A percentile compares a stretch with the other conserved stretches of the same genome.
These are phyloP conservation scores for Podospora australis DNA, from an alignment of 495 filamentous ascomycete genomes.

Conservation along the genomic window DNA sequence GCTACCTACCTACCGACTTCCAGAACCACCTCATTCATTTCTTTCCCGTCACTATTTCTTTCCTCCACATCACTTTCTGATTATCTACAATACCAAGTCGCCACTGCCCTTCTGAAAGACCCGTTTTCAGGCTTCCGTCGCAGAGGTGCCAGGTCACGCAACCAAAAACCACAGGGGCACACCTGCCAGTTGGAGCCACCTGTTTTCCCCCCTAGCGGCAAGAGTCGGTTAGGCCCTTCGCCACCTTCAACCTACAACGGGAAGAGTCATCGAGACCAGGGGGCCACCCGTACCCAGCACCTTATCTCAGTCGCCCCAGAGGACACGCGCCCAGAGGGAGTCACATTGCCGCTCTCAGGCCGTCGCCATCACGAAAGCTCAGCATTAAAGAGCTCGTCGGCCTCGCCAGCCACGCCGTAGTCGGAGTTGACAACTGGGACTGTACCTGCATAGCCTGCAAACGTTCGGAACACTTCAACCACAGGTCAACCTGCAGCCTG, in stretches of 20 bases:
- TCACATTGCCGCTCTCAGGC: constrained; percentile 25
- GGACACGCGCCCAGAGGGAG: constrained; percentile 33
- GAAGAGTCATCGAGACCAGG: constrained; percentile 44
- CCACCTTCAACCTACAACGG: constrained; percentile 25
- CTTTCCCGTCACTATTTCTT: not conserved
- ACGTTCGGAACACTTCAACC: not conserved
- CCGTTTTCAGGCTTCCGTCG: constrained; percentile 35
- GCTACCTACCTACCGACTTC: too few species aligned
- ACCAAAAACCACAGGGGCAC: constrained; percentile 14
- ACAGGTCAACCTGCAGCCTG: constrained; percentile 2
- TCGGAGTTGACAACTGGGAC: not conserved
- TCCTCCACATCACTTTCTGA: not conserved
- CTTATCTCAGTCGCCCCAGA: constrained; percentile 29
- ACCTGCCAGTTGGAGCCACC: constrained; percentile 41
- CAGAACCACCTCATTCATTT: not conserved
- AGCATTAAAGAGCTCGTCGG: constrained; percentile 14
- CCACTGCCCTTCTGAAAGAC: constrained; percentile 22
- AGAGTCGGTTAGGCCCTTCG: constrained; percentile 31
- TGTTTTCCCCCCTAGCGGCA: constrained; percentile 35
- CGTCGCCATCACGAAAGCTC: constrained; percentile 7
- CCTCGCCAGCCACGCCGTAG: constrained; percentile 9
- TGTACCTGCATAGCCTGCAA: constrained; percentile 11
- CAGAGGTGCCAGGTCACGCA: constrained; percentile 23
- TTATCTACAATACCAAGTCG: constrained; percentile 12
- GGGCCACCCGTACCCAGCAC: constrained; percentile 26